These are phyloP conservation scores for Ricinus communis DNA, from an alignment of 345 rosid genomes.

Conservation along the genomic window DNA sequence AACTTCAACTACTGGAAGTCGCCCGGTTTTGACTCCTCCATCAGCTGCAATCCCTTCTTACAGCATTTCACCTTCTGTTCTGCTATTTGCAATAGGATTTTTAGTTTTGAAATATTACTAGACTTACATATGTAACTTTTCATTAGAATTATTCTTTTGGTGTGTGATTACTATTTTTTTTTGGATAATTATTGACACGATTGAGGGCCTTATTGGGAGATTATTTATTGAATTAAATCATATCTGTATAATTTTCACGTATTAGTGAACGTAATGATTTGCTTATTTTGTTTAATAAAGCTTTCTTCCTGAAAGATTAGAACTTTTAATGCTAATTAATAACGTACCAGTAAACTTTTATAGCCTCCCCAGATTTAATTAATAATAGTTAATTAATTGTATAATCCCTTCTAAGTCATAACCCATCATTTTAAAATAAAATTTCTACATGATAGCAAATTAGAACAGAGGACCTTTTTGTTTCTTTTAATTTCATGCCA, in stretches of 20 bases:
- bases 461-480: not conserved
- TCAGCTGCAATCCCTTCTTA: slow-evolving; percentile 46
- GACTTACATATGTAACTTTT: not conserved
- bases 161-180: slow-evolving; percentile 5
- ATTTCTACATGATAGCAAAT: not conserved
- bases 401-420: not conserved
- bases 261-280: not conserved
- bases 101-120: slow-evolving; percentile 40
- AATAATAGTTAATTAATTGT: not conserved
- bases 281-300: not conserved
- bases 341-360: not conserved
- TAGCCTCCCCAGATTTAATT: not conserved
- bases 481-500: not conserved
- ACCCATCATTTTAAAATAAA: not conserved
- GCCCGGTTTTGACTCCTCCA: slow-evolving; percentile 49
- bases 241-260: not conserved
- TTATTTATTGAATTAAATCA: slow-evolving; percentile 19
- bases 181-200: not conserved
- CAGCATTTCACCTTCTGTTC: slow-evolving; percentile 44
- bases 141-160: slow-evolving; percentile 14
- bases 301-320: not conserved
- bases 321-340: not conserved
- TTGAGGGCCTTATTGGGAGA: slow-evolving; percentile 22
- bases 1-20: slow-evolving; percentile 44
- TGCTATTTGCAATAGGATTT: slow-evolving; percentile 45